These are phyloP conservation scores for Puccinia hordei DNA, from an alignment of 1,284 basidiomycete species.

Conservation along the genomic window DNA sequence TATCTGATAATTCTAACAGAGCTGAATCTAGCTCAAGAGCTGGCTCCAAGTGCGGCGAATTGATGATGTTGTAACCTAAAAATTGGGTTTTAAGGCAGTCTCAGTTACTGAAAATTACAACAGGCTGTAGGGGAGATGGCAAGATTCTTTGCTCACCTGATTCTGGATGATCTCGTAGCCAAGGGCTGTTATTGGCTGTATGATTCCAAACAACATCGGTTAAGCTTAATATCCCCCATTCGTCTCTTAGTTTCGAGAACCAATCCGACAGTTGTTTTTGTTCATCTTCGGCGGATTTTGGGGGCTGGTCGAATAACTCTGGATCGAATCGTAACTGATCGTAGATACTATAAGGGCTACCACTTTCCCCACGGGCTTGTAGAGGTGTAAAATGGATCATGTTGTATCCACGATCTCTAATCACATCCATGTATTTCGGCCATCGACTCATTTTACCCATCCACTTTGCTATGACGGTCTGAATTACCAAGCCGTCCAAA, in stretches of 20 bases:
- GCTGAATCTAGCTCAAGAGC: constrained; percentile 84
- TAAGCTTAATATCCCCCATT: constrained; percentile 81
- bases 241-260: constrained; percentile 71
- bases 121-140: neutral
- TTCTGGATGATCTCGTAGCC: constrained; percentile 90
- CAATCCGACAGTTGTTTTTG: constrained; percentile 66
- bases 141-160: constrained; percentile 67
- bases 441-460: constrained; percentile 81
- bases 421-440: constrained; percentile 76
- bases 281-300: constrained; percentile 62
- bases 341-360: constrained; percentile 86
- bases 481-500: constrained; percentile 78
- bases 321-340: constrained; percentile 81
- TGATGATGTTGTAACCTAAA: constrained; percentile 79
- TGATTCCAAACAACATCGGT: constrained; percentile 95
- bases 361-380: constrained; percentile 81
- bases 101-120: neutral
- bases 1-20: constrained; percentile 74
- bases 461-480: constrained; percentile 93
- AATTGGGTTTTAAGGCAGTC: neutral
- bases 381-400: constrained; percentile 85
- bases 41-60: constrained; percentile 82
- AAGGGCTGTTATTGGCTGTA: constrained; percentile 85
- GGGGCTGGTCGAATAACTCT: constrained; percentile 66
- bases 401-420: constrained; percentile 84